Percentiles rank a stretch among this genome's conserved stretches.
phyloP scores from a whole-genome alignment of 176 grass and related monocot species.

The sorghum (Sorghum bicolor) region Sorghum_bicolor_NCBIv3 NC_012876.2:58482501-58483000 shows the following conservation, averaged over 20 bases:
- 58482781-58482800: constrained; percentile 1
- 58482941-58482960: no score
- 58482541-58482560: not conserved
- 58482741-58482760: not conserved
- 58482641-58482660: not conserved
- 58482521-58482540: not conserved
- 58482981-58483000: no score
- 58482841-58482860: constrained; percentile 17
- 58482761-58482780: not conserved
- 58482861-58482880: constrained; percentile 38
- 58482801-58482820: not conserved
- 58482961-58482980: no score
- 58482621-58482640: not conserved
- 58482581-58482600: no score
- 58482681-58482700: not conserved
- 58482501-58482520: not conserved
- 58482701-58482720: no score
- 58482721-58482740: not conserved
- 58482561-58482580: no score
- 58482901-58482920: constrained; percentile 15
- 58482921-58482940: no score
- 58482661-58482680: not conserved
- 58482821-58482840: not conserved
- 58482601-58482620: no score
- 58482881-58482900: not conserved